phyloP scores from a whole-genome alignment of 768 basidiomycete species.

The Chlorophyllum brunneum region DNA sequence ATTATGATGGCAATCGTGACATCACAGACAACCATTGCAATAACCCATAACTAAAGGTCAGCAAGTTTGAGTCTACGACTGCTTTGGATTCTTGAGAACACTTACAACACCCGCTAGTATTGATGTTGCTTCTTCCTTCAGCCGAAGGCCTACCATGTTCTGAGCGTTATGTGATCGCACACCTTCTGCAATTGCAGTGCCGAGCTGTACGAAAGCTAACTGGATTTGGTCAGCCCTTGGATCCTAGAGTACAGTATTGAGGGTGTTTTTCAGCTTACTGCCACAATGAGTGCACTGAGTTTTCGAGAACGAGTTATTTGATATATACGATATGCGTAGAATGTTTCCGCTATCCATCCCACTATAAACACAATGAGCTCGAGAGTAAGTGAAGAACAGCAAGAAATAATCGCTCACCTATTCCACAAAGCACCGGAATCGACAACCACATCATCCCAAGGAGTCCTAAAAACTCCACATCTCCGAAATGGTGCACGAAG shows the following conservation, averaged over 20 bases:
- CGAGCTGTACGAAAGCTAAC: conserved; percentile 2
- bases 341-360: conserved; percentile 7
- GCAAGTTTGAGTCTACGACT: neutral
- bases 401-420: neutral
- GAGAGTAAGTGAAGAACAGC: neutral
- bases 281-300: neutral
- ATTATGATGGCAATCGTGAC: conserved; percentile 2
- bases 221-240: too few relatives aligned
- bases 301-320: neutral
- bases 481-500: conserved; percentile 4
- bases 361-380: neutral
- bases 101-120: neutral
- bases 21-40: conserved; percentile 6
- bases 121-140: neutral
- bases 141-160: neutral
- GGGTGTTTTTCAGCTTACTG: neutral
- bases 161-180: neutral
- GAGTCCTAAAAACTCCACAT: neutral
- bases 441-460: conserved; percentile 1
- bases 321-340: conserved; percentile 6
- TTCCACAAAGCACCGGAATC: neutral
- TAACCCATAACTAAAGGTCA: neutral
- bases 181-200: neutral
- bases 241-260: too few relatives aligned
- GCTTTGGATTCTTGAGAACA: neutral